Conservation (phyloP, 805 yeast species). For the Kodamaea kakaduensis region DNA sequence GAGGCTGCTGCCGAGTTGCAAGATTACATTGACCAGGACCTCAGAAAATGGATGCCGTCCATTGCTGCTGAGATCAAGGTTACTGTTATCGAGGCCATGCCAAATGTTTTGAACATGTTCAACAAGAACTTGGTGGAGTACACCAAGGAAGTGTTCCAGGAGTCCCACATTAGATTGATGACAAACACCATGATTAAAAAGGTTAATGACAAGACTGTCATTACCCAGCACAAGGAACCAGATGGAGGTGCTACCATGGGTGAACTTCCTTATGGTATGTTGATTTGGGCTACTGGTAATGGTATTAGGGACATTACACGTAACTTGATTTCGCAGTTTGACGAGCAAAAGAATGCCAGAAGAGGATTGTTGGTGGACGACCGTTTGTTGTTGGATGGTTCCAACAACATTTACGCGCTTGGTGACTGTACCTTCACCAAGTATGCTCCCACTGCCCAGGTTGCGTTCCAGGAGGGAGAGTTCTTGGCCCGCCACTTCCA, state of each 20-base stretch:
- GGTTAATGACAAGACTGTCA: slow-evolving; percentile 68
- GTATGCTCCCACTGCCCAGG: slow-evolving; percentile 95
- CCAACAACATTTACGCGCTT: slow-evolving; percentile 76
- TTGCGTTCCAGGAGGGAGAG: slow-evolving; percentile 90
- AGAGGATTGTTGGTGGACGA: slow-evolving; percentile 89
- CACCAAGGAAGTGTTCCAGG: slow-evolving; percentile 72
- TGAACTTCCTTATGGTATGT: slow-evolving; percentile 82
- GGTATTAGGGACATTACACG: slow-evolving; percentile 76
- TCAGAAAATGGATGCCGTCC: slow-evolving; percentile 84
- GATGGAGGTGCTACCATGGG: slow-evolving; percentile 60
- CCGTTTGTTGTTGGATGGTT: slow-evolving; percentile 76
- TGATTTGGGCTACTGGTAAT: slow-evolving; percentile 98
- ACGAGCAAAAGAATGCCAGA: slow-evolving; percentile 78
- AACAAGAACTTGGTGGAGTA: slow-evolving; percentile 66
- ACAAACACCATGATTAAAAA: slow-evolving; percentile 86
- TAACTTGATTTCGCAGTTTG: slow-evolving; percentile 62
- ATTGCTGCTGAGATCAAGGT: slow-evolving; percentile 79
- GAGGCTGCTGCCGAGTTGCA: slow-evolving; percentile 95
- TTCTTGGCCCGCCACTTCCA: slow-evolving; percentile 72
- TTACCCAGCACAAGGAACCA: slow-evolving; percentile 60
- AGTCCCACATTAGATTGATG: slow-evolving; percentile 64
- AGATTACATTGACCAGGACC: slow-evolving; percentile 90
- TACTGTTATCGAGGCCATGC: slow-evolving; percentile 84
- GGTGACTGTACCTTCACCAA: slow-evolving; percentile 95
- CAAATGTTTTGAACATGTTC: slow-evolving; percentile 77